Evolutionary conservation across 2,329 filamentous ascomycete species (phyloP), one percentile per base, ranked within the genome.

Genomic region (Madurella fahalii): DNA sequence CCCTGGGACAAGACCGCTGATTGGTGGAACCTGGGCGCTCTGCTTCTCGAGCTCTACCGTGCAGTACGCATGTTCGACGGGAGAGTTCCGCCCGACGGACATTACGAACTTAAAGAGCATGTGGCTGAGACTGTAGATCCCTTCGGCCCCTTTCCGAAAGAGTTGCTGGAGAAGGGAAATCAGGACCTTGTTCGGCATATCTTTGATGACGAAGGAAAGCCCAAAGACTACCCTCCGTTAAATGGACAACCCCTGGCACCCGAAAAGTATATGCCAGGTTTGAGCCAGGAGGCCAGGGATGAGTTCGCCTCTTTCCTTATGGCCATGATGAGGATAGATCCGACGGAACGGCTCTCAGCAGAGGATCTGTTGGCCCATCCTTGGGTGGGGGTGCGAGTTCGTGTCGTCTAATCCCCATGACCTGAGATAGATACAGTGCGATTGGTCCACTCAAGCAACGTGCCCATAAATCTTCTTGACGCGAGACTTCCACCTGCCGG

Each of bases 11-110:
- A 13, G n/a, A 52, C 13, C 1, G 20, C 15, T 2, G 58, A 58
- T 20, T 50, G 39, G 47, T 60, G 58, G 56, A 60, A 60, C 25
- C 44, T 60, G 8, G 55, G 55, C 1, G 55, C 50, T 25, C 12
- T 60, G 9, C 12, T 58, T 1, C 44, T 58, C 8, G 55, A 58
- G 37, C 4, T 56, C 9, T 56, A 48, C 16, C 50, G 37, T 8
- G 58, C 50, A 2, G 48, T 56, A 5, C 47, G 53, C 18, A 51
- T 60, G 44, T 60, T 58, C 37, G 5, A 9, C 34, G 53, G 55
- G 2, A 2, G 40, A 5, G 50, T 47, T 12, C 52, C 47, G 2
- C 47, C 47, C 1, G 44, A 56, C 20, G 53, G 47, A 1, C 47
- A 40, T 4, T 56, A 58, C 30, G 40, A 56, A 30, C 20, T 48